These are phyloP conservation scores for Botrytis sinoallii DNA, from an alignment of 2,329 filamentous ascomycete species.

Conservation along the genomic window DNA sequence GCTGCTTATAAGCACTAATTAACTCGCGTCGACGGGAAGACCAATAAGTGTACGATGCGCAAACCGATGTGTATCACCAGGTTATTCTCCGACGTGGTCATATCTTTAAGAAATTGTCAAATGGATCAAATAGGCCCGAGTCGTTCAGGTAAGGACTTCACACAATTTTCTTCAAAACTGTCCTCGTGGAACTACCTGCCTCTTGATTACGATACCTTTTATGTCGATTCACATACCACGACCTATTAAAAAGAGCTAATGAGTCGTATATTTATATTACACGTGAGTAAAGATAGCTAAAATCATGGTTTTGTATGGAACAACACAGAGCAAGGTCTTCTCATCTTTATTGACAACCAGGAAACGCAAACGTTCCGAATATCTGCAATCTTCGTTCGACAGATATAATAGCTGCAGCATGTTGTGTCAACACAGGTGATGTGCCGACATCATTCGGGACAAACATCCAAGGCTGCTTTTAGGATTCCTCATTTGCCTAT, in stretches of 20 bases:
- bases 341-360: slow-evolving; percentile 13
- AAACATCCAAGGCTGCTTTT: slow-evolving; percentile 6
- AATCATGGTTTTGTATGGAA: background rate
- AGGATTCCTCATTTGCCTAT: background rate
- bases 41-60: background rate
- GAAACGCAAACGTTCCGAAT: slow-evolving; percentile 9
- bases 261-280: background rate
- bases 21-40: background rate
- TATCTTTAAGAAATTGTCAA: background rate
- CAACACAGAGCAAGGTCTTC: background rate
- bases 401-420: slow-evolving; percentile 6
- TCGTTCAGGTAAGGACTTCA: background rate
- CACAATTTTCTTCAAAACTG: background rate
- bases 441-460: slow-evolving; percentile 8
- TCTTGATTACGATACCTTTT: background rate
- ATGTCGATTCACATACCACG: background rate
- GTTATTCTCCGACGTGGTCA: background rate
- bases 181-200: background rate
- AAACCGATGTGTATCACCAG: background rate
- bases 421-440: background rate
- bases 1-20: background rate
- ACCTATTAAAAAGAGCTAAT: background rate
- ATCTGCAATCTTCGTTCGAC: background rate
- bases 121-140: background rate
- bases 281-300: background rate